Evolutionary conservation across 495 filamentous ascomycete genomes (phyloP).

Genomic region (Letharia columbiana): DNA sequence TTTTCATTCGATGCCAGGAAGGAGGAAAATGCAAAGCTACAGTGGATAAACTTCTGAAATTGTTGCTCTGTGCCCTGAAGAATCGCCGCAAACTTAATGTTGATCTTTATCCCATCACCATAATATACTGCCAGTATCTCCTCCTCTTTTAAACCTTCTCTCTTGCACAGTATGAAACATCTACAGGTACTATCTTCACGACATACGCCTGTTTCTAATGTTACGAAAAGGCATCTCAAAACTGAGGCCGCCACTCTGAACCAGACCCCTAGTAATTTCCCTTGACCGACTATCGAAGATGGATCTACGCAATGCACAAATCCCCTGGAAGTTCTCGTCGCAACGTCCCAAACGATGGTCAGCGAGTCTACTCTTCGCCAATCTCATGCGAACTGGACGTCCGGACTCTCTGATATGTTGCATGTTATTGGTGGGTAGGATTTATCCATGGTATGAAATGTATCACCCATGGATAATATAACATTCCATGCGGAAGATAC

Average conservation of each 20-base stretch:
- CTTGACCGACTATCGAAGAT: not conserved
- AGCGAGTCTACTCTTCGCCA: not conserved
- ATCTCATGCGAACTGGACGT: not conserved
- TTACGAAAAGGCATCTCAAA: not conserved
- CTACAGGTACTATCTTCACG: not conserved
- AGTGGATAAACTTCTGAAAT: too few relatives aligned
- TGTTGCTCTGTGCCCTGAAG: too few relatives aligned
- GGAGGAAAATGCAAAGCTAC: too few relatives aligned
- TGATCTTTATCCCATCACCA: not conserved
- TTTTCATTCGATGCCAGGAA: too few relatives aligned
- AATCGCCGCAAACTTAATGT: not conserved
- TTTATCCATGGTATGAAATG: too few relatives aligned
- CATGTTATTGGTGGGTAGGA: too few relatives aligned
- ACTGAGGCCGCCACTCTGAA: not conserved
- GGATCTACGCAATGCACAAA: not conserved
- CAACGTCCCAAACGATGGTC: not conserved
- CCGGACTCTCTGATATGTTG: not conserved
- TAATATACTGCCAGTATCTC: not conserved
- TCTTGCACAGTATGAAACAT: not conserved
- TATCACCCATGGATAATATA: too few relatives aligned
- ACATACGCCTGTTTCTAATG: not conserved
- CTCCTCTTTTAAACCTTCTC: not conserved
- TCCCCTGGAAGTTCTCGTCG: not conserved
- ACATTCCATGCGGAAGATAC: too few relatives aligned
- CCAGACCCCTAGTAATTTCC: not conserved